Evolutionary conservation across 2,329 filamentous ascomycete genomes (phyloP).

Genomic region (Penicillium sp.): DNA sequence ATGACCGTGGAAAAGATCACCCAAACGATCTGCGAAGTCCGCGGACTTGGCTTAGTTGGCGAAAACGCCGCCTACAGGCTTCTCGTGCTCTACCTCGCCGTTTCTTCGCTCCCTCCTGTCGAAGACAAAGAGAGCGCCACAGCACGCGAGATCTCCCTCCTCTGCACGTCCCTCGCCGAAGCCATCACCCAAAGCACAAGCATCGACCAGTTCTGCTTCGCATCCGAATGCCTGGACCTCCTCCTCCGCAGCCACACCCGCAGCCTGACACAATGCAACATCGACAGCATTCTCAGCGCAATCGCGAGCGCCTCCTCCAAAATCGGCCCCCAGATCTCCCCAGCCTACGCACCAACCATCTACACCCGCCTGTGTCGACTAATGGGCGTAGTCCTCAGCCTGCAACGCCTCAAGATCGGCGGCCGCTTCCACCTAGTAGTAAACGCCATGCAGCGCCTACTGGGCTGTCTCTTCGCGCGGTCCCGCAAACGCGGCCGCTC

Average conservation of each 20-base stretch:
- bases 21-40: slow-evolving; percentile 27
- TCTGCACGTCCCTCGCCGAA: slow-evolving; percentile 30
- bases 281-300: slow-evolving; percentile 36
- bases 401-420: slow-evolving; percentile 51
- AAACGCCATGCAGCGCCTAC: slow-evolving; percentile 46
- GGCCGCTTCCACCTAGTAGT: slow-evolving; percentile 54
- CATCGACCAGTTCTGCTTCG: slow-evolving; percentile 35
- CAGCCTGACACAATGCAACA: slow-evolving; percentile 39
- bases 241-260: slow-evolving; percentile 36
- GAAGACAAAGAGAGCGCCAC: slow-evolving; percentile 33
- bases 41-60: slow-evolving; percentile 24
- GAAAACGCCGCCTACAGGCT: slow-evolving; percentile 27
- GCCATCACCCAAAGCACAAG: slow-evolving; percentile 25
- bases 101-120: slow-evolving; percentile 26
- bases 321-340: slow-evolving; percentile 26
- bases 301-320: slow-evolving; percentile 32
- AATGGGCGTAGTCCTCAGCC: slow-evolving; percentile 45
- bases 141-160: slow-evolving; percentile 30
- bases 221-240: slow-evolving; percentile 33
- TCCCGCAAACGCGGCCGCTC: slow-evolving; percentile 30
- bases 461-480: slow-evolving; percentile 49
- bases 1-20: slow-evolving; percentile 27
- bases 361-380: slow-evolving; percentile 49
- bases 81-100: slow-evolving; percentile 31
- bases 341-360: slow-evolving; percentile 34